These are phyloP conservation scores for Tetrahymena borealis DNA, from an alignment of 73 alveolate species.

Conservation along the genomic window DNA sequence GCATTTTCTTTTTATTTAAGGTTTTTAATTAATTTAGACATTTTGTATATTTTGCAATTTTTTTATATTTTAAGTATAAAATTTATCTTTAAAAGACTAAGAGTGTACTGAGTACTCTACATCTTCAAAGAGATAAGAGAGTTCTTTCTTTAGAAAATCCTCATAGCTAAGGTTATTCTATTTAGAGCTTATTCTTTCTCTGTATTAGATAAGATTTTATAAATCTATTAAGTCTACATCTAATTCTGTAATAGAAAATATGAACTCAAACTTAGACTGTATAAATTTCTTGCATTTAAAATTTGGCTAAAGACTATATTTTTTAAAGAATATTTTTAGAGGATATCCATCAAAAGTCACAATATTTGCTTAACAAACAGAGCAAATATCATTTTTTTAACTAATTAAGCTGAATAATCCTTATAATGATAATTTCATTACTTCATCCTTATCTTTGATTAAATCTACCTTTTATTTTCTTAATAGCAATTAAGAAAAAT, in stretches of 20 bases:
- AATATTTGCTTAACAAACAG: too few relatives aligned
- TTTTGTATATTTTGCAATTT: background rate
- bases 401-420: too few relatives aligned
- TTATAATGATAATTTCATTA: too few relatives aligned
- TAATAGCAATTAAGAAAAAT: background rate
- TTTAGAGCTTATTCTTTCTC: background rate
- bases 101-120: background rate
- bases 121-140: background rate
- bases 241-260: background rate
- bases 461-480: background rate
- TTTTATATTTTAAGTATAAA: background rate
- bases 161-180: background rate
- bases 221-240: background rate
- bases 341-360: background rate
- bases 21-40: background rate
- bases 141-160: background rate
- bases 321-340: background rate
- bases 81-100: background rate
- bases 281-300: background rate
- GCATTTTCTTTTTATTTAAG: too few relatives aligned
- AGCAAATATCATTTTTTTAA: too few relatives aligned
- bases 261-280: background rate
- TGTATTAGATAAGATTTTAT: background rate
- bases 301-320: background rate
- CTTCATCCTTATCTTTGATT: background rate